A percentile compares a stretch with the other conserved stretches of the same genome.
These are phyloP conservation scores for Ceratocystis huliohia DNA, from an alignment of 2,329 filamentous ascomycete species.

Conservation along the genomic window DNA sequence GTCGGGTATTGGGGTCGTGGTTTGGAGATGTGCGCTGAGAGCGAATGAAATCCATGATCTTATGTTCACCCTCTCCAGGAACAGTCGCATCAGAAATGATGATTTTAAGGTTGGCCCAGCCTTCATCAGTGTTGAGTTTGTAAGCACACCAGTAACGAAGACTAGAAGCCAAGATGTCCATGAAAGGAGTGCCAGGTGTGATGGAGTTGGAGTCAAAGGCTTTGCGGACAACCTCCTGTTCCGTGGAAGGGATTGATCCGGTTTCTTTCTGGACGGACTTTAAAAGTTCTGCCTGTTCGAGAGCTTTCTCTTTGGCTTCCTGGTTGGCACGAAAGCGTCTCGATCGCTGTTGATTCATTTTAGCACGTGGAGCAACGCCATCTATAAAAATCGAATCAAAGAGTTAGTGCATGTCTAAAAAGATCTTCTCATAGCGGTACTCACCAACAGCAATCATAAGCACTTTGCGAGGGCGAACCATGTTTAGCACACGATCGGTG, in stretches of 20 bases:
- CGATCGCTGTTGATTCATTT: conserved; percentile 99
- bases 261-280: conserved; percentile 71
- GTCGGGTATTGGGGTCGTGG: conserved; percentile 90
- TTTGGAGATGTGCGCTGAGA: conserved; percentile 83
- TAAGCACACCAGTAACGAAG: conserved; percentile 95
- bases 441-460: conserved; percentile 93
- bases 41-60: conserved; percentile 97
- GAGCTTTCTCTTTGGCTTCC: conserved; percentile 87
- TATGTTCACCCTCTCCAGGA: conserved; percentile 95
- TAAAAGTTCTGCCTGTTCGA: conserved; percentile 76
- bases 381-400: conserved; percentile 40
- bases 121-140: conserved; percentile 92
- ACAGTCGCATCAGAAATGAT: conserved; percentile 98
- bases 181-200: conserved; percentile 94
- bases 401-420: conserved; percentile 12
- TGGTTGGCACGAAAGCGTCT: conserved; percentile 88
- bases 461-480: conserved; percentile 91
- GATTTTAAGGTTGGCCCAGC: conserved; percentile 90
- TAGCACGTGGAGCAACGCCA: conserved; percentile 90
- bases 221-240: conserved; percentile 58
- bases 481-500: conserved; percentile 96
- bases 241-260: conserved; percentile 34
- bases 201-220: conserved; percentile 83
- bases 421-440: conserved; percentile 26
- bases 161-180: conserved; percentile 85